These are phyloP conservation scores for Nannochloris sp. DNA, from an alignment of 139 green algal genomes.

Conservation along the genomic window DNA sequence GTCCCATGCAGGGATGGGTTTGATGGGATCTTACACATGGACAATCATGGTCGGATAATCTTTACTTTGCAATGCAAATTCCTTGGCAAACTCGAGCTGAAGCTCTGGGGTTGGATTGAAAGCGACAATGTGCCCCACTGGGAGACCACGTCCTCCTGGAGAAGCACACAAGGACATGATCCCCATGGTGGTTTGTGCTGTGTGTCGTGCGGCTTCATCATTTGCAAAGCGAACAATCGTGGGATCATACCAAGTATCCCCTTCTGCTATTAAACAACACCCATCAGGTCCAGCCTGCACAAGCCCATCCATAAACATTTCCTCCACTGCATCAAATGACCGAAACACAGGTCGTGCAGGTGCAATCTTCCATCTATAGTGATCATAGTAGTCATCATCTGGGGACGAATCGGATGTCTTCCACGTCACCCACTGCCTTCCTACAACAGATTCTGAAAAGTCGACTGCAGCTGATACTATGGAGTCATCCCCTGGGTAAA, in stretches of 20 bases:
- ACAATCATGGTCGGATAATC: neutral
- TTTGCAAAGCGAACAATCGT: conserved; percentile 6
- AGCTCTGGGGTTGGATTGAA: conserved; percentile 6
- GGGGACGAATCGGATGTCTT: conserved; percentile 11
- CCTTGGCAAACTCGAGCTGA: conserved; percentile 12
- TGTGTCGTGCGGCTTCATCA: conserved; percentile 14
- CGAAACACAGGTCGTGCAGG: neutral
- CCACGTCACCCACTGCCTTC: conserved; percentile 84
- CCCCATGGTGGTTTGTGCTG: neutral
- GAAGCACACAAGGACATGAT: conserved; percentile 3
- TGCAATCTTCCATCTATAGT: conserved; percentile 13
- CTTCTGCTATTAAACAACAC: conserved; percentile 3
- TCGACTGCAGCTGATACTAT: conserved; percentile 60
- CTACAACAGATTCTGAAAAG: conserved; percentile 57
- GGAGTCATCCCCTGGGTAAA: conserved; percentile 46
- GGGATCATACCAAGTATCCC: conserved; percentile 12
- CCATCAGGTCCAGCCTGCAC: conserved; percentile 12
- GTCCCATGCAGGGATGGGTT: no score
- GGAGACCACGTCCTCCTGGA: conserved; percentile 14
- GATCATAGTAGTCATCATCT: neutral
- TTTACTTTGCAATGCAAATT: neutral
- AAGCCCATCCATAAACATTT: neutral
- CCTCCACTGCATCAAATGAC: conserved; percentile 6
- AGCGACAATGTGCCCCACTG: conserved; percentile 15
- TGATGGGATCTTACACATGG: neutral